Evolutionary conservation across 352 stramenopile genomes (phyloP), one percentile per base, ranked within the genome.

Genomic region (Phytophthora citricola): DNA sequence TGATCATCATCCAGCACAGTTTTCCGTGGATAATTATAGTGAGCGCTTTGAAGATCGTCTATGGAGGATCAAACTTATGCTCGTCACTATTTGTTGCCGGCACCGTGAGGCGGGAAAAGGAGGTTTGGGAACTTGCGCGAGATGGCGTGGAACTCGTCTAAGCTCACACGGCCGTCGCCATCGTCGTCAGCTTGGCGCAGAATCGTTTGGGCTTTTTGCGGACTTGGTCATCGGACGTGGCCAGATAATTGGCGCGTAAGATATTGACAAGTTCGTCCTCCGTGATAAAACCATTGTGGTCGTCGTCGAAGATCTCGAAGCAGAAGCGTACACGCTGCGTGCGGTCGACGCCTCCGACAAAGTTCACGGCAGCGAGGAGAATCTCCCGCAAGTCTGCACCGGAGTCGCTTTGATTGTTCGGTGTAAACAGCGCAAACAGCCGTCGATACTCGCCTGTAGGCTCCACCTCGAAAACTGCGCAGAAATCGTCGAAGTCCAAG

Each of bases 261-360:
- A 98, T 97, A 36, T 94, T 90, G 12, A 96, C 71, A 17, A 98
- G 85, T 71, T 98, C 92, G 38, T 93, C 79, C 52, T 94, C 75
- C 0, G 87, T 94, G 66, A 98, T 90, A 59, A 94, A 97, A 20
- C 86, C 86, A 46, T 94, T 96, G 76, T 93, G 83, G 66, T 98
- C 94, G 53, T 97, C 91, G 64, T 98, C 94, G 54, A 97, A 98
- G 50, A 98, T 90, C 22, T 97, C 91, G 66, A 98, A 98, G 61
- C 90, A 95, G 55, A 98, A 97, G 55, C 93, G 89, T 22, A 97
- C 93, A 14, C 93, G 89, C 72, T 97, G 89, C 22, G 85, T 81
- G 24, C 74, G 80, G 26, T 92, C 81, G 20, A 89, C 78, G 15
- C 71, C 64, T 2, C 78, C 78, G 55, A 97, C 76, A 69, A 98